Conservation (phyloP, 1,284 basidiomycete genomes). For the Leucoagaricus sp. region DNA sequence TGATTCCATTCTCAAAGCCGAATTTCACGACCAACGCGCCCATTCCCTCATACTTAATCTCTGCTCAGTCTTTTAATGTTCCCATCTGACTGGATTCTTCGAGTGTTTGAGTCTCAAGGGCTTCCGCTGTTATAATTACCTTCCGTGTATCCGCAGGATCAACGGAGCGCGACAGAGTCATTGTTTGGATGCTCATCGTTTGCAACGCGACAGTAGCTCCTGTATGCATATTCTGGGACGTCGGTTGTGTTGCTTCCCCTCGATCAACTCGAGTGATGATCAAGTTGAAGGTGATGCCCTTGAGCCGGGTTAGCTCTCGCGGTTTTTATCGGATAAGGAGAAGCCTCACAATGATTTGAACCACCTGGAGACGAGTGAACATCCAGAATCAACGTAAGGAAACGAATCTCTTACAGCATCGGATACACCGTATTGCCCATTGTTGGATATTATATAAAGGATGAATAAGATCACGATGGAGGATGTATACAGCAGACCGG, state of each 20-base stretch:
- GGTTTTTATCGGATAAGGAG: neutral
- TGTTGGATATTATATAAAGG: constrained; percentile 35
- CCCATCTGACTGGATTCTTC: neutral
- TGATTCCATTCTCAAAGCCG: neutral
- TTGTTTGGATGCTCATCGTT: constrained; percentile 32
- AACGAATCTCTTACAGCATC: constrained; percentile 29
- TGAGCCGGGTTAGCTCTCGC: neutral
- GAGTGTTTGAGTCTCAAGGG: neutral
- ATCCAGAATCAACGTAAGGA: neutral
- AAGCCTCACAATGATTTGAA: constrained; percentile 37
- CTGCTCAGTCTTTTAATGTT: neutral
- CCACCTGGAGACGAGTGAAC: constrained; percentile 23
- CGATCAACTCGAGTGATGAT: constrained; percentile 36
- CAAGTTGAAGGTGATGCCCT: constrained; percentile 44
- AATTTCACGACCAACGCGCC: neutral
- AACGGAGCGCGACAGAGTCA: constrained; percentile 24
- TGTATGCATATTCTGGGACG: constrained; percentile 18
- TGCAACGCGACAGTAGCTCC: constrained; percentile 24
- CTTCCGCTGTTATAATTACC: neutral
- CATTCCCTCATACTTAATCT: neutral
- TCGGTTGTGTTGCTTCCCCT: constrained; percentile 22
- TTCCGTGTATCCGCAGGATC: constrained; percentile 16
- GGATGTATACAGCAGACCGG: constrained; percentile 38
- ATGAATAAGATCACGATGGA: constrained; percentile 36
- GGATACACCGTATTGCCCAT: constrained; percentile 37